Evolutionary conservation across 805 yeast species (phyloP).

Genomic region (Wickerhamiella kurtzmanii): DNA sequence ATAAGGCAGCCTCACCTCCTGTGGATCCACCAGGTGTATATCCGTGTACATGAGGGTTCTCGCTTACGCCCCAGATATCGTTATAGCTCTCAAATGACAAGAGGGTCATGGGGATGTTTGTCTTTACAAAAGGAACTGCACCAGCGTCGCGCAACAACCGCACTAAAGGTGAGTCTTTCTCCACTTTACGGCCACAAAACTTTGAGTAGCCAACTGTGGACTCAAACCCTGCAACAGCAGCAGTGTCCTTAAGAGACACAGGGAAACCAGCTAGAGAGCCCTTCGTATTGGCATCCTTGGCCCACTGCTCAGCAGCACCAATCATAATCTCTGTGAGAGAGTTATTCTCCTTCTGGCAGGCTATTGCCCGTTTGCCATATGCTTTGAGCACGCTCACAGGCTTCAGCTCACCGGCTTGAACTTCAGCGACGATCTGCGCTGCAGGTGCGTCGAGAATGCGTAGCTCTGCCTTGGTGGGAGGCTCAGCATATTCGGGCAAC

Average conservation of each 20-base stretch:
- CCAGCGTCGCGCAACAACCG: conserved; percentile 37
- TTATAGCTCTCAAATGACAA: conserved; percentile 44
- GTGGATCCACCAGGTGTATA: conserved; percentile 41
- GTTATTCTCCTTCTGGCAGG: conserved; percentile 45
- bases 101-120: conserved; percentile 42
- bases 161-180: conserved; percentile 31
- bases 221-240: conserved; percentile 35
- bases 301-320: conserved; percentile 45
- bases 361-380: conserved; percentile 48
- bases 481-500: conserved; percentile 29
- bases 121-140: conserved; percentile 42
- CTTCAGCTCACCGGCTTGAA: conserved; percentile 34
- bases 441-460: conserved; percentile 31
- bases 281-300: conserved; percentile 38
- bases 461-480: conserved; percentile 23
- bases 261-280: conserved; percentile 56
- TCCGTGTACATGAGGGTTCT: conserved; percentile 36
- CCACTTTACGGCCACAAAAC: conserved; percentile 30
- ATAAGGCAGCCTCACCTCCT: conserved; percentile 39
- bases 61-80: conserved; percentile 38
- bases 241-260: conserved; percentile 47
- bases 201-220: conserved; percentile 39
- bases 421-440: conserved; percentile 29
- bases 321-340: conserved; percentile 49
- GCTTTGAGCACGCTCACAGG: conserved; percentile 45